Evolutionary conservation across 2,329 filamentous ascomycete species (phyloP).

Genomic region (Scopulariopsis brevicaulis): DNA sequence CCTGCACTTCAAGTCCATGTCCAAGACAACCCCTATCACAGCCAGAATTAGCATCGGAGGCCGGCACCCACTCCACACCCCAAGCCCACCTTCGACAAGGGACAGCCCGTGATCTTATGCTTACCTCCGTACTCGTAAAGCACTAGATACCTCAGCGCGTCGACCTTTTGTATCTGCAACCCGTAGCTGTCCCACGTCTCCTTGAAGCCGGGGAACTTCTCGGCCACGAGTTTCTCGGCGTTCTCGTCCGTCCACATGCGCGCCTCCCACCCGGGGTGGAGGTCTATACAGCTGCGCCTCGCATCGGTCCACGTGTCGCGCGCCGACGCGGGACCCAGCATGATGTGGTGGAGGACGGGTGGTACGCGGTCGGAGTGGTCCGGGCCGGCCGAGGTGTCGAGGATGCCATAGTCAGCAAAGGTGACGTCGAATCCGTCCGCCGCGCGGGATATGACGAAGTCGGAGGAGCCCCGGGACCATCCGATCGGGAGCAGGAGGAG

Average conservation of each 20-base stretch:
- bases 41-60: neutral
- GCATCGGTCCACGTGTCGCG: conserved; percentile 16
- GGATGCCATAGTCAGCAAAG: conserved; percentile 17
- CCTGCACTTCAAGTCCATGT: conserved; percentile 25
- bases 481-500: neutral
- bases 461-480: neutral
- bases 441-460: conserved; percentile 16
- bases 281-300: conserved; percentile 19
- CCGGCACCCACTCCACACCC: too few species aligned
- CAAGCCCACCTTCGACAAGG: neutral
- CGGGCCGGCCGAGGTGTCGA: conserved; percentile 15
- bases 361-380: conserved; percentile 17
- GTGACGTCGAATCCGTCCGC: conserved; percentile 19
- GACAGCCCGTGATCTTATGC: neutral
- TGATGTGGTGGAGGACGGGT: conserved; percentile 21
- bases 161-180: conserved; percentile 59
- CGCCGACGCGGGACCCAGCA: conserved; percentile 14
- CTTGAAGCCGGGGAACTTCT: conserved; percentile 59
- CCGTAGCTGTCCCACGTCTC: conserved; percentile 42
- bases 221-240: conserved; percentile 51
- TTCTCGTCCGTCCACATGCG: conserved; percentile 28
- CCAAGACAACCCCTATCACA: conserved; percentile 6
- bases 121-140: neutral
- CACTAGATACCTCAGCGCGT: conserved; percentile 52
- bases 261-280: conserved; percentile 21